These are phyloP conservation scores for Rhodotorula kratochvilovae DNA, from an alignment of 768 basidiomycete genomes.

Conservation along the genomic window DNA sequence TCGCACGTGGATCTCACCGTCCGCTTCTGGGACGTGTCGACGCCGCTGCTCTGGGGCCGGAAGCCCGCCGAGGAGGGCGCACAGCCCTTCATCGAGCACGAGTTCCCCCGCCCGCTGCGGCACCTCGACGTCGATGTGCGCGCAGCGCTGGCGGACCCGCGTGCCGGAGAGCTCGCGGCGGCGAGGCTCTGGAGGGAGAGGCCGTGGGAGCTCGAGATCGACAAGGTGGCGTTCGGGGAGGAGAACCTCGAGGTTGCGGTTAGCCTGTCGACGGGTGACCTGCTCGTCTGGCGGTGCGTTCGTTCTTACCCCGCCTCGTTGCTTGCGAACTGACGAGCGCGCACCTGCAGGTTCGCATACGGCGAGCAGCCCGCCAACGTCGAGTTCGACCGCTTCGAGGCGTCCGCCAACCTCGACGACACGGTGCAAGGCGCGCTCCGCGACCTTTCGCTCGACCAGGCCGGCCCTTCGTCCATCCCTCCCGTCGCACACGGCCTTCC, in stretches of 20 bases:
- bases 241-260: conserved; percentile 49
- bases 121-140: conserved; percentile 60
- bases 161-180: conserved; percentile 39
- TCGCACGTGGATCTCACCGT: conserved; percentile 62
- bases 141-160: conserved; percentile 8
- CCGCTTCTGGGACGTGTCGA: conserved; percentile 69
- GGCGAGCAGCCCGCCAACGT: conserved; percentile 14
- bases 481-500: neutral
- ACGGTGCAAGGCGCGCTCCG: conserved; percentile 19
- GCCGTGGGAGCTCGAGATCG: conserved; percentile 47
- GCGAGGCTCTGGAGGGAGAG: conserved; percentile 45
- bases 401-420: conserved; percentile 4
- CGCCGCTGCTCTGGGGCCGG: conserved; percentile 58
- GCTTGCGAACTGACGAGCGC: neutral
- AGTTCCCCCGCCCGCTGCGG: conserved; percentile 64
- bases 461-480: neutral
- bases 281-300: conserved; percentile 48
- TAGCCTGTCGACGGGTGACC: conserved; percentile 48
- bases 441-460: conserved; percentile 19
- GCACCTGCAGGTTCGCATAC: conserved; percentile 2
- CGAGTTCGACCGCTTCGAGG: conserved; percentile 16
- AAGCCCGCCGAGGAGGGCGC: conserved; percentile 1
- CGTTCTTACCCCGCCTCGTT: neutral
- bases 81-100: conserved; percentile 29
- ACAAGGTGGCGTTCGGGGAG: conserved; percentile 47